These are phyloP conservation scores for Xylaria acuta DNA, from an alignment of 495 filamentous ascomycete genomes.

Conservation along the genomic window DNA sequence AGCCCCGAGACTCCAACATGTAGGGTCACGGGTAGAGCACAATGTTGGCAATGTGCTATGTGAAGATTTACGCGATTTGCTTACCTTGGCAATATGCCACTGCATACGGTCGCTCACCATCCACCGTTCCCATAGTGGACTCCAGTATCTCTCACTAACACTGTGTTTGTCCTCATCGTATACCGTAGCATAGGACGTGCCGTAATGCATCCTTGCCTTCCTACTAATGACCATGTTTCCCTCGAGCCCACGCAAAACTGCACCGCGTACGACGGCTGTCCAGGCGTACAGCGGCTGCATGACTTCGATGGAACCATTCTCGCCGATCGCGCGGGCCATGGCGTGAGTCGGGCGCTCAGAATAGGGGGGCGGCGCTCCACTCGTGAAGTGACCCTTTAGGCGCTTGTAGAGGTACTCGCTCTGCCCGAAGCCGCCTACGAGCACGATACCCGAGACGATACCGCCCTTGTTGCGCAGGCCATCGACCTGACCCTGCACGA, in stretches of 20 bases:
- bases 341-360: constrained; percentile 67
- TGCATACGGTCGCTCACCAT: constrained; percentile 83
- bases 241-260: constrained; percentile 71
- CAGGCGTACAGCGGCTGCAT: constrained; percentile 80
- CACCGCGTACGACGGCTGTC: constrained; percentile 76
- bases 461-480: constrained; percentile 65
- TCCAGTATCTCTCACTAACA: constrained; percentile 73
- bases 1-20: background rate
- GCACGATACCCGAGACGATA: constrained; percentile 68
- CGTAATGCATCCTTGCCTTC: constrained; percentile 74
- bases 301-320: constrained; percentile 65
- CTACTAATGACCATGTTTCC: constrained; percentile 73
- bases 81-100: constrained; percentile 77
- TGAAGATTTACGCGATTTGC: constrained; percentile 18
- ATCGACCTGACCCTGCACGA: constrained; percentile 67
- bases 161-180: constrained; percentile 74
- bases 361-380: constrained; percentile 68
- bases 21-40: background rate
- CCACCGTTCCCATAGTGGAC: constrained; percentile 77
- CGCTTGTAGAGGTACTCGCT: constrained; percentile 71
- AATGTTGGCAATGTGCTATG: background rate
- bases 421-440: constrained; percentile 75
- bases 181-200: constrained; percentile 77
- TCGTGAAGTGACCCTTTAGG: constrained; percentile 69
- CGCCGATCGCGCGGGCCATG: constrained; percentile 44